phyloP scores from a whole-genome alignment of 176 grass and related monocot genomes.

The Bothriochloa decipiens region DNA sequence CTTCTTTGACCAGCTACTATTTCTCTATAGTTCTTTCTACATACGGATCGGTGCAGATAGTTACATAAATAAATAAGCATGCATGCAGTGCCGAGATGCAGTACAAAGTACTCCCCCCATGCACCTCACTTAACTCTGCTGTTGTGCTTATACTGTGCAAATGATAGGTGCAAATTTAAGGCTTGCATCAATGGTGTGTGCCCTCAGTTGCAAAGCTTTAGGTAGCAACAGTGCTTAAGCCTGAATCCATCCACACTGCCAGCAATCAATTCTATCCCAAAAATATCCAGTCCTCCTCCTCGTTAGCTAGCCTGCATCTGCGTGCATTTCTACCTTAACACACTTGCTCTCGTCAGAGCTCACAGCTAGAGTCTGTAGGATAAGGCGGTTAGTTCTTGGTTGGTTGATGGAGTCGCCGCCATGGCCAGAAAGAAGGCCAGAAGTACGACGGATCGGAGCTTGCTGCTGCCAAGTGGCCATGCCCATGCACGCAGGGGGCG shows the following conservation, averaged over 20 bases:
- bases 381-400: background rate
- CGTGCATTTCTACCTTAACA: constrained; percentile 1
- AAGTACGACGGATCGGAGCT: background rate
- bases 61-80: background rate
- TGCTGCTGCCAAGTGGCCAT: no score
- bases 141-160: constrained; percentile 46
- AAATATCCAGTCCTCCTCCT: background rate
- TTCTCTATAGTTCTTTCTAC: constrained; percentile 28
- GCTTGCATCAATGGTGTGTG: constrained; percentile 47
- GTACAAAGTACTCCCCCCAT: constrained; percentile 29
- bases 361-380: background rate
- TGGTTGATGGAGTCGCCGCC: background rate
- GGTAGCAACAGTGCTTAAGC: constrained; percentile 2
- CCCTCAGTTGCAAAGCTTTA: constrained; percentile 19
- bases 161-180: constrained; percentile 48
- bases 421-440: background rate
- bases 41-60: background rate
- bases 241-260: background rate
- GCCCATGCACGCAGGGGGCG: background rate
- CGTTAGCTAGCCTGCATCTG: background rate
- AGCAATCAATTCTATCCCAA: constrained; percentile 11
- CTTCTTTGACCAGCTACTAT: constrained; percentile 8
- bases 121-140: constrained; percentile 32
- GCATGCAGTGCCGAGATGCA: background rate
- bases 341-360: background rate